These are phyloP conservation scores for Ganoderma leucocontextum DNA, from an alignment of 1,284 basidiomycete genomes.

Conservation along the genomic window DNA sequence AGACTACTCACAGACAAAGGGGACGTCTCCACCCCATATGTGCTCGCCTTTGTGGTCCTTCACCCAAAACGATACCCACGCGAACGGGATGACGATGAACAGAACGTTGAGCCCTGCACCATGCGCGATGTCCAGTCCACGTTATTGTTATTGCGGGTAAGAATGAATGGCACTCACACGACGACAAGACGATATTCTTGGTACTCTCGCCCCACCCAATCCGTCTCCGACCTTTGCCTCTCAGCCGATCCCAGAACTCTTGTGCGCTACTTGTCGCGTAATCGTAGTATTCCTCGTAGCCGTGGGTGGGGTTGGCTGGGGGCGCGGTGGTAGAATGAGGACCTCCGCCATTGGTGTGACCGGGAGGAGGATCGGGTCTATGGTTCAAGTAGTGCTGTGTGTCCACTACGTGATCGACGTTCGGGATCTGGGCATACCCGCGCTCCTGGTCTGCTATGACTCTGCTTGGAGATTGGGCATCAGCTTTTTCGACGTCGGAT, in stretches of 20 bases:
- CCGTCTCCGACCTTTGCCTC: slow-evolving; percentile 56
- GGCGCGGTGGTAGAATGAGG: not conserved
- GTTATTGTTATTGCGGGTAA: not conserved
- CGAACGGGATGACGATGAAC: slow-evolving; percentile 65
- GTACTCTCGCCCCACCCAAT: slow-evolving; percentile 57
- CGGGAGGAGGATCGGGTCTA: slow-evolving; percentile 7
- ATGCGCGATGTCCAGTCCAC: not conserved
- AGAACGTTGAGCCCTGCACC: slow-evolving; percentile 17
- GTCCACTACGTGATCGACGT: slow-evolving; percentile 17
- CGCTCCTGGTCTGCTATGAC: slow-evolving; percentile 27
- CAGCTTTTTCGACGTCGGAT: slow-evolving; percentile 21
- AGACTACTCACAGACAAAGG: slow-evolving; percentile 49
- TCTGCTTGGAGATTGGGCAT: slow-evolving; percentile 16
- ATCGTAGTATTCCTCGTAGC: slow-evolving; percentile 9
- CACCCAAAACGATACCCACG: slow-evolving; percentile 67
- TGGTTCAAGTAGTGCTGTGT: slow-evolving; percentile 7
- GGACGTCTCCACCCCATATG: slow-evolving; percentile 35
- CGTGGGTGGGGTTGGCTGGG: not conserved
- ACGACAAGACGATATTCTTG: slow-evolving; percentile 55
- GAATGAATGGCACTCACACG: slow-evolving; percentile 51
- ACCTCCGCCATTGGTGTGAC: not conserved
- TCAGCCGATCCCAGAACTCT: slow-evolving; percentile 56
- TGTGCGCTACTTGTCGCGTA: slow-evolving; percentile 21
- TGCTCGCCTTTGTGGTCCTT: not conserved
- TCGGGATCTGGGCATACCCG: slow-evolving; percentile 23